A percentile compares a stretch with the other conserved stretches of the same genome.
These are phyloP conservation scores for Boletus pseudopeckii DNA, from an alignment of 768 basidiomycete species.

Conservation along the genomic window DNA sequence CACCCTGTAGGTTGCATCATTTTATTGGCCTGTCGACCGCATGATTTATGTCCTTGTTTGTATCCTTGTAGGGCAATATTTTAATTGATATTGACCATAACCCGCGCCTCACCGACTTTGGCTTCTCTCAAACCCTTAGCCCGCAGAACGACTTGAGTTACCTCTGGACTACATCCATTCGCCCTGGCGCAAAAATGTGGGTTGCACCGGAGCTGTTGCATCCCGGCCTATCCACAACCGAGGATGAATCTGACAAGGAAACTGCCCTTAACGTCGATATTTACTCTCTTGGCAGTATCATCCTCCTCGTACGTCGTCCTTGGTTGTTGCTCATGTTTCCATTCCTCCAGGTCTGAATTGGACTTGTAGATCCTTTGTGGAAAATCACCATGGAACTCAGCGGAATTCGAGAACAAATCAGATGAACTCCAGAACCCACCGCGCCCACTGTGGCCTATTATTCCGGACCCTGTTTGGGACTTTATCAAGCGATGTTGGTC, in stretches of 20 bases:
- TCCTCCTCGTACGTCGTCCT: conserved; percentile 1
- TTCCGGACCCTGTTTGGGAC: not conserved
- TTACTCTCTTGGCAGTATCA: too few relatives aligned
- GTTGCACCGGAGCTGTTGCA: conserved; percentile 4
- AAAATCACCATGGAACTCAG: not conserved
- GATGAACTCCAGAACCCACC: not conserved
- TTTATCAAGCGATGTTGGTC: conserved; percentile 8
- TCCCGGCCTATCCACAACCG: not conserved
- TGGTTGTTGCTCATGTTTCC: not conserved
- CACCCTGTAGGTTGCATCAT: not conserved
- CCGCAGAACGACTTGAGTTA: not conserved
- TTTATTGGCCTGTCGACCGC: not conserved
- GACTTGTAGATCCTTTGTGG: not conserved
- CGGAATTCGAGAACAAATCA: not conserved
- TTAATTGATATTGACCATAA: not conserved
- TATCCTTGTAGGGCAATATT: not conserved
- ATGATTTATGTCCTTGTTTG: not conserved
- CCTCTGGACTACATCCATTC: not conserved
- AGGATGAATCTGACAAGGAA: too few relatives aligned
- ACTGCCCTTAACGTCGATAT: too few relatives aligned
- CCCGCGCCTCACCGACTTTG: conserved; percentile 3
- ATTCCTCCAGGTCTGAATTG: not conserved
- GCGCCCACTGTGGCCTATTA: conserved; percentile 1
- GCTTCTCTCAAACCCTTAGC: not conserved
- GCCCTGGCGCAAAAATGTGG: not conserved